Evolutionary conservation across 768 basidiomycete genomes (phyloP).

Genomic region (Astraeus odoratus): DNA sequence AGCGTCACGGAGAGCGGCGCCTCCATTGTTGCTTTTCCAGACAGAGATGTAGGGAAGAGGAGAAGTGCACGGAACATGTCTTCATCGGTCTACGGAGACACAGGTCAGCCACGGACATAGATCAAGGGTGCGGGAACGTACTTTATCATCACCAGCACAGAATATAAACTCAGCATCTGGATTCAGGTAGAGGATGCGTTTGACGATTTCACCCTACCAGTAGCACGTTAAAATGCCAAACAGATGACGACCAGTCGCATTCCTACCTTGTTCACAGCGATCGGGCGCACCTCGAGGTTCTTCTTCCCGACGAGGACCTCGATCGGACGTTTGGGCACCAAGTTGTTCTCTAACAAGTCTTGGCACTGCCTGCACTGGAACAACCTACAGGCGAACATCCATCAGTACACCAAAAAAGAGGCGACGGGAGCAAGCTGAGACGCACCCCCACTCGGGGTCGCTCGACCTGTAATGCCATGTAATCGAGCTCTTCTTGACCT

Average conservation of each 20-base stretch:
- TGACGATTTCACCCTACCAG: slow-evolving; percentile 85
- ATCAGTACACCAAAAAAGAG: slow-evolving; percentile 5
- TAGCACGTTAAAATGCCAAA: no score
- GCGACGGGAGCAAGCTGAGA: no score
- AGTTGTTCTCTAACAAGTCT: slow-evolving; percentile 89
- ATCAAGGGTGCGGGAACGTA: slow-evolving; percentile 17
- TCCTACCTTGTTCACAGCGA: slow-evolving; percentile 92
- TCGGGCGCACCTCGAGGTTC: slow-evolving; percentile 93
- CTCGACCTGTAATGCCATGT: slow-evolving; percentile 95
- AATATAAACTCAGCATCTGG: slow-evolving; percentile 94
- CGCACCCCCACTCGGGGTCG: slow-evolving; percentile 95
- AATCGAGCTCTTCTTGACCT: slow-evolving; percentile 95
- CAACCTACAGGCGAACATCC: slow-evolving; percentile 33
- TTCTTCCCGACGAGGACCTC: slow-evolving; percentile 99
- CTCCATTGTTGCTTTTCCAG: slow-evolving; percentile 42
- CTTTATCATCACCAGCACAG: slow-evolving; percentile 98
- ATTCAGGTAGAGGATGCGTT: slow-evolving; percentile 86
- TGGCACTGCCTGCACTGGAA: slow-evolving; percentile 97
- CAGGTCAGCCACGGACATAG: not conserved
- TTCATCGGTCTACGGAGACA: slow-evolving; percentile 71
- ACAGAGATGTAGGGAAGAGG: slow-evolving; percentile 40
- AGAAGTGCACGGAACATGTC: slow-evolving; percentile 96
- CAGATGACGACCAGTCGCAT: no score
- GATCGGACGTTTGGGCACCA: slow-evolving; percentile 89
- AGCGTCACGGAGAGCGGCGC: slow-evolving; percentile 48